These are phyloP conservation scores for Asterochloris erici DNA, from an alignment of 139 green algal species.

Conservation along the genomic window DNA sequence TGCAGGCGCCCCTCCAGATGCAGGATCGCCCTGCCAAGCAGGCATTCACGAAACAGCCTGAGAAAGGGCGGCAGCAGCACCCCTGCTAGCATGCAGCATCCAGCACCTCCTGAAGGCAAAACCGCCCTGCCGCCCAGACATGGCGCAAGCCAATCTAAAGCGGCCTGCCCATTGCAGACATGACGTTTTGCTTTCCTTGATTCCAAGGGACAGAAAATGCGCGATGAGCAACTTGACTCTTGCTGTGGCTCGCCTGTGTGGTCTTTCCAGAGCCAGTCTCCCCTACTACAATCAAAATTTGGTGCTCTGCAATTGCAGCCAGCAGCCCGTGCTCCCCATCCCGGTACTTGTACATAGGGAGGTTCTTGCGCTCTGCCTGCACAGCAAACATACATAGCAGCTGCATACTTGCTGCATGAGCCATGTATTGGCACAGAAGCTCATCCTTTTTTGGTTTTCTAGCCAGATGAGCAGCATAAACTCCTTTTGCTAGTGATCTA, in stretches of 20 bases:
- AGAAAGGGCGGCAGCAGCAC: no score
- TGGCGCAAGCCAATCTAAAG: neutral
- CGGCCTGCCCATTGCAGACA: neutral
- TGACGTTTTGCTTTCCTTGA: neutral
- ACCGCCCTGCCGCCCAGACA: neutral
- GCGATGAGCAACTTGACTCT: neutral
- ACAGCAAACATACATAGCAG: slow-evolving; percentile 22
- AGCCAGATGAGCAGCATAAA: no score
- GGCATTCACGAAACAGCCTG: no score
- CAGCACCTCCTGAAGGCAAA: no score
- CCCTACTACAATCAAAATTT: slow-evolving; percentile 94
- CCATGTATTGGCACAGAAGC: no score
- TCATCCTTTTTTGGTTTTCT: no score
- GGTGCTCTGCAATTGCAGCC: slow-evolving; percentile 79
- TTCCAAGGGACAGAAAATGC: neutral
- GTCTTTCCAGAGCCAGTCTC: slow-evolving; percentile 95
- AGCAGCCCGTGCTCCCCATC: slow-evolving; percentile 53
- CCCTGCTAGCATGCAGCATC: no score
- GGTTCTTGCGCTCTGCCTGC: slow-evolving; percentile 57
- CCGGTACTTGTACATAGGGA: slow-evolving; percentile 83
- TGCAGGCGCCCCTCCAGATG: no score
- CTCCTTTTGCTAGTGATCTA: no score
- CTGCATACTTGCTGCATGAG: no score
- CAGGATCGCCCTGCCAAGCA: no score
- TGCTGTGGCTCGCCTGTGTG: slow-evolving; percentile 58